Conservation (phyloP, 2,329 filamentous ascomycete species). For the Coniochaeta ligniaria region DNA sequence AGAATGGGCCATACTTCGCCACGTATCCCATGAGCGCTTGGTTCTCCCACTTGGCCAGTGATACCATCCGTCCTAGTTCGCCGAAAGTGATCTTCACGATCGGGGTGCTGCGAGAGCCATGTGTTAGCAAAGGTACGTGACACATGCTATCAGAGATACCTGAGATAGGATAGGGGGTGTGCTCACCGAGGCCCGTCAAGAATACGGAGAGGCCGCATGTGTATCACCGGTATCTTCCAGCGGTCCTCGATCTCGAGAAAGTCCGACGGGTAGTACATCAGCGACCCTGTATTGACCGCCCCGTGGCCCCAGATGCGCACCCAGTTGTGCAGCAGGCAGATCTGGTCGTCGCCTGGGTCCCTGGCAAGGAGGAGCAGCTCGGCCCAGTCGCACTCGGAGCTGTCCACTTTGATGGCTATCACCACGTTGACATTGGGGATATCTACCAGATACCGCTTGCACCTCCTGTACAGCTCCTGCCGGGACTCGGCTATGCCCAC, state of each 20-base stretch:
- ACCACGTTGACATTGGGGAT: not conserved
- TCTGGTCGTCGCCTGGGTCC: not conserved
- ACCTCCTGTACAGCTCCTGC: not conserved
- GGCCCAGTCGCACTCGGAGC: slow-evolving; percentile 1
- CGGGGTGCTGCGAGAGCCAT: not conserved
- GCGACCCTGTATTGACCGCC: not conserved
- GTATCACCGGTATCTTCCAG: not conserved
- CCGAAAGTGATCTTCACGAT: slow-evolving; percentile 1
- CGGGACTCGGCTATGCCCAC: not conserved
- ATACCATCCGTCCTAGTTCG: not conserved
- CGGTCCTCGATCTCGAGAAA: slow-evolving; percentile 1
- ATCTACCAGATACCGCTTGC: not conserved
- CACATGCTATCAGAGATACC: too few relatives aligned
- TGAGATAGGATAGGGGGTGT: not conserved
- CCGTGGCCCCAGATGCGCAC: not conserved
- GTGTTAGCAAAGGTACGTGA: not conserved
- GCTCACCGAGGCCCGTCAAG: not conserved
- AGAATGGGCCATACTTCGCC: not conserved
- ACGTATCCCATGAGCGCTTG: not conserved
- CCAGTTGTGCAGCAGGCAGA: not conserved
- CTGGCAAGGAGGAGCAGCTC: not conserved
- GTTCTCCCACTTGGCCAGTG: not conserved
- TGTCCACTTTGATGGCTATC: not conserved
- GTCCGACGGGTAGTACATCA: not conserved
- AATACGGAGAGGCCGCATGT: not conserved